These are phyloP conservation scores for Heimioporus sp. DNA, from an alignment of 768 basidiomycete species.

Conservation along the genomic window DNA sequence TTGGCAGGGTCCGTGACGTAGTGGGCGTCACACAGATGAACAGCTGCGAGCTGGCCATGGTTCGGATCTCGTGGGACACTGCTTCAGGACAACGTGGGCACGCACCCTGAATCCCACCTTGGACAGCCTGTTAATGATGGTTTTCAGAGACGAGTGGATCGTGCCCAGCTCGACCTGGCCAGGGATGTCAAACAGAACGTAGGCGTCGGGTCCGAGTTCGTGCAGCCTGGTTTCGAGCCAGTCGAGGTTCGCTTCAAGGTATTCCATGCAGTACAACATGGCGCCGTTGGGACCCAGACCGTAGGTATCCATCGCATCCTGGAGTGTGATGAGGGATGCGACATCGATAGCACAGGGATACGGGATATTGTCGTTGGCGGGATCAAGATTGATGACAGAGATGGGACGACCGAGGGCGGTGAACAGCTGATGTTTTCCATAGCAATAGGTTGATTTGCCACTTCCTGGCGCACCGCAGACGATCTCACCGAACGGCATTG, in stretches of 20 bases:
- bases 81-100: conserved; percentile 13
- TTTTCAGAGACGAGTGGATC: conserved; percentile 87
- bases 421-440: conserved; percentile 86
- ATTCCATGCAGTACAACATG: conserved; percentile 96
- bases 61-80: not conserved
- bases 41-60: conserved; percentile 72
- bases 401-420: conserved; percentile 84
- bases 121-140: conserved; percentile 64
- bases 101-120: conserved; percentile 86
- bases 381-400: conserved; percentile 92
- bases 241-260: conserved; percentile 92
- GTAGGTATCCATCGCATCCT: conserved; percentile 82
- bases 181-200: conserved; percentile 92
- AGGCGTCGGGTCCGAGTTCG: conserved; percentile 69
- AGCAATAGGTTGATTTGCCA: conserved; percentile 87
- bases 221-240: conserved; percentile 72
- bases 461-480: conserved; percentile 85
- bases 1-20: conserved; percentile 96
- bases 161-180: conserved; percentile 98
- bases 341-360: conserved; percentile 93
- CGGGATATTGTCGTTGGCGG: conserved; percentile 85
- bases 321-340: conserved; percentile 78
- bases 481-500: conserved; percentile 86
- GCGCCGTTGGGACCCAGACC: conserved; percentile 93
- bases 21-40: conserved; percentile 95